phyloP scores from a whole-genome alignment of 805 yeast species.

The Wickerhamiella kurtzmanii region DNA sequence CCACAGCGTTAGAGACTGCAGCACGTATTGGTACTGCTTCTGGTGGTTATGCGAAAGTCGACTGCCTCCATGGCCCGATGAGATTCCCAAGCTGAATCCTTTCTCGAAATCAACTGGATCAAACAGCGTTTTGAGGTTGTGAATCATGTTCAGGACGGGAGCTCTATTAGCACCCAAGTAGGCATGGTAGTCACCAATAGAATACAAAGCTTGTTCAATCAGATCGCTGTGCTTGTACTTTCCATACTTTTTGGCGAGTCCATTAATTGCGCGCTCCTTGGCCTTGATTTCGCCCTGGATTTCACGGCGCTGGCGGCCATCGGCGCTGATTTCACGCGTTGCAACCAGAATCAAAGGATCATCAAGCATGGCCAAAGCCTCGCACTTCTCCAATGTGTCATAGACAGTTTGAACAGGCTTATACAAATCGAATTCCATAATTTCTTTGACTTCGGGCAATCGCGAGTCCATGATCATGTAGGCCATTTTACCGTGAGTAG shows the following conservation, averaged over 20 bases:
- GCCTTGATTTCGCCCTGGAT: slow-evolving; percentile 47
- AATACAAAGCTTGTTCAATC: slow-evolving; percentile 57
- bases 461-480: slow-evolving; percentile 80
- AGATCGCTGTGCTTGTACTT: slow-evolving; percentile 33
- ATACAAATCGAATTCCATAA: slow-evolving; percentile 64
- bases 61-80: slow-evolving; percentile 54
- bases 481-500: slow-evolving; percentile 63
- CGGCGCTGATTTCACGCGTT: slow-evolving; percentile 51
- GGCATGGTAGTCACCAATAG: slow-evolving; percentile 67
- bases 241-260: slow-evolving; percentile 38
- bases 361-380: slow-evolving; percentile 33
- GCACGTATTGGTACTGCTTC: slow-evolving; percentile 60
- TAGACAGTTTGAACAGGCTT: slow-evolving; percentile 57
- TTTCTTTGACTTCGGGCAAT: slow-evolving; percentile 52
- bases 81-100: slow-evolving; percentile 44
- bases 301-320: slow-evolving; percentile 39
- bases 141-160: slow-evolving; percentile 53
- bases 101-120: slow-evolving; percentile 21
- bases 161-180: slow-evolving; percentile 54
- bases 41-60: slow-evolving; percentile 60
- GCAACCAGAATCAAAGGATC: slow-evolving; percentile 51
- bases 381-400: slow-evolving; percentile 32
- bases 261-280: slow-evolving; percentile 59
- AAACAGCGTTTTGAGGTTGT: slow-evolving; percentile 37
- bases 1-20: slow-evolving; percentile 65